Evolutionary conservation across 164 flowering plant genomes (phyloP).

Genomic region (Vitis cinerea): DNA sequence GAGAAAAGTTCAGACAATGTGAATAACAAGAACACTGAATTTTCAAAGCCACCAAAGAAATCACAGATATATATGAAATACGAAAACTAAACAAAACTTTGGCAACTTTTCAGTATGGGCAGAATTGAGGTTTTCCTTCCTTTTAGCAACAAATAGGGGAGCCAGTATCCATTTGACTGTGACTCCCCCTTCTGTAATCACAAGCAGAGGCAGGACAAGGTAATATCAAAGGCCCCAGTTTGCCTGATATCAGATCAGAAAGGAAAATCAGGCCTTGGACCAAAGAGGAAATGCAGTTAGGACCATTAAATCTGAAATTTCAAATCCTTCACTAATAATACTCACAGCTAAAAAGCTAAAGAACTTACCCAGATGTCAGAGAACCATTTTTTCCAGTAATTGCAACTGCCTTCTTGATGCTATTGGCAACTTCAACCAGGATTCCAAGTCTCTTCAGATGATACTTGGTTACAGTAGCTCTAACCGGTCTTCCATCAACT

Average conservation of each 20-base stretch:
- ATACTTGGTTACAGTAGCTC: constrained; percentile 86
- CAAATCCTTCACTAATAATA: not conserved
- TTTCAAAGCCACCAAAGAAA: too few relatives aligned
- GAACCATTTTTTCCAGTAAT: constrained; percentile 41
- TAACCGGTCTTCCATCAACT: constrained; percentile 74
- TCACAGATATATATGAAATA: too few relatives aligned
- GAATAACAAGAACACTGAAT: too few relatives aligned
- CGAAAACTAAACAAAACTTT: too few relatives aligned
- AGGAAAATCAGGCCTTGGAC: not conserved
- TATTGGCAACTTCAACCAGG: constrained; percentile 46
- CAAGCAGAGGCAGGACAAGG: not conserved
- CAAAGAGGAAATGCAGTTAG: not conserved
- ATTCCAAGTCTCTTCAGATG: constrained; percentile 85
- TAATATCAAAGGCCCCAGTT: not conserved
- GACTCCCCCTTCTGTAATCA: not conserved
- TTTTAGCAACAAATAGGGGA: not conserved
- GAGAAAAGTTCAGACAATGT: too few relatives aligned
- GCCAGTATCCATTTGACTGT: not conserved
- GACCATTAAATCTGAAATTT: not conserved
- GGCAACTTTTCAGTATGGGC: too few relatives aligned
- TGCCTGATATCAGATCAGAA: not conserved
- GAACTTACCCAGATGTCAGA: constrained; percentile 46
- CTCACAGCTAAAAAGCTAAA: not conserved
- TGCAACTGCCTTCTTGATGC: constrained; percentile 39
- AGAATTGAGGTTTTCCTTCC: too few relatives aligned